These are phyloP conservation scores for Fragaria vesca DNA, from an alignment of 306 rosid genomes.

Conservation along the genomic window DNA sequence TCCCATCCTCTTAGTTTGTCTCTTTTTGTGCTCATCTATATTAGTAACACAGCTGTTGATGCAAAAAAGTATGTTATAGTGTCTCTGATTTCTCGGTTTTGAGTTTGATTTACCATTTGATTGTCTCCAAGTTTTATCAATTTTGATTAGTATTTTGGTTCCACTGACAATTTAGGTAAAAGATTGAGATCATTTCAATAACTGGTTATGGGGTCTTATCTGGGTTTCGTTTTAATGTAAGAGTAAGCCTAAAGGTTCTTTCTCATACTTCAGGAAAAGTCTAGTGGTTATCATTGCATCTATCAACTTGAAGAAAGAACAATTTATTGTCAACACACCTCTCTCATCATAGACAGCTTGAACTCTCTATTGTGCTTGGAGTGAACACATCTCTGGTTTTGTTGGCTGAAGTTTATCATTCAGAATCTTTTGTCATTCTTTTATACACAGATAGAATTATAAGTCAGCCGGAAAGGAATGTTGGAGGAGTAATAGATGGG, in stretches of 20 bases:
- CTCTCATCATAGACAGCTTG: not conserved
- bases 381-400: not conserved
- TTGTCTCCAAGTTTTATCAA: not conserved
- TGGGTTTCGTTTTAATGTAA: not conserved
- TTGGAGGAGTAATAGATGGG: constrained; percentile 48
- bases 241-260: not conserved
- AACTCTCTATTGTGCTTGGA: not conserved
- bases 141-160: not conserved
- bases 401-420: not conserved
- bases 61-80: not conserved
- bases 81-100: not conserved
- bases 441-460: too few relatives aligned
- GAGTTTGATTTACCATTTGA: not conserved
- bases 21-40: not conserved
- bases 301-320: not conserved
- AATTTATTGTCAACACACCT: not conserved
- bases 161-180: not conserved
- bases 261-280: not conserved
- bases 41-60: not conserved
- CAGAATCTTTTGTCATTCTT: not conserved
- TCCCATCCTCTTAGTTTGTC: not conserved
- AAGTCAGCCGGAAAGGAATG: not conserved
- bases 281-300: not conserved
- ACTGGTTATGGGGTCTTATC: not conserved
- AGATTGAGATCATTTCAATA: not conserved